Evolutionary conservation across 257 asterid genomes (phyloP).

Genomic region (Eustoma russellianum): DNA sequence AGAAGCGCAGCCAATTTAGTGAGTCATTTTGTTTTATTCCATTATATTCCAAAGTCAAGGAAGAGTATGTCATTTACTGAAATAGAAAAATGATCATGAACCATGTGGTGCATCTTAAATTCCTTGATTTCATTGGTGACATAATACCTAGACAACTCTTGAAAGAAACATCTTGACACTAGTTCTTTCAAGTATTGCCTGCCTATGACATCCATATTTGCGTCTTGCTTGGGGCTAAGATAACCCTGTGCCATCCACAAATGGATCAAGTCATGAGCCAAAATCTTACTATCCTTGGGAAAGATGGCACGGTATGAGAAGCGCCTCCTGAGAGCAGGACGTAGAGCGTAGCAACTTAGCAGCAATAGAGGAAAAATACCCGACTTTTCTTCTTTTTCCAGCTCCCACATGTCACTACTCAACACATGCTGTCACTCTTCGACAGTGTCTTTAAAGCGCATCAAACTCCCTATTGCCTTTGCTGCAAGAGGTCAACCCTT

Average conservation of each 20-base stretch:
- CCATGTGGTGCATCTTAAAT: neutral
- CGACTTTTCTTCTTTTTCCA: neutral
- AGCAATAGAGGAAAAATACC: conserved; percentile 16
- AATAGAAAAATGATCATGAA: too few species aligned
- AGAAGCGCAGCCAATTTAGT: too few species aligned
- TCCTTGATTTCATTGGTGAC: too few species aligned
- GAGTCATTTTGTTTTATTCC: too few species aligned
- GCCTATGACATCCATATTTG: conserved; percentile 13
- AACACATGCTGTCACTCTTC: conserved; percentile 18
- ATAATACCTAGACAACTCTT: conserved; percentile 1
- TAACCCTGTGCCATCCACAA: conserved; percentile 24
- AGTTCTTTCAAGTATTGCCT: conserved; percentile 15
- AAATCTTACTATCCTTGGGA: conserved; percentile 14
- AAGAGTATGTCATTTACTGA: too few species aligned
- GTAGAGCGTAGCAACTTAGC: conserved; percentile 18
- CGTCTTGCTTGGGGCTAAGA: conserved; percentile 4
- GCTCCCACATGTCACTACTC: conserved; percentile 20
- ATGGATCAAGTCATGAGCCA: conserved; percentile 11
- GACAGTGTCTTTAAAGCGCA: conserved; percentile 13
- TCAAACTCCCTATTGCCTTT: conserved; percentile 13
- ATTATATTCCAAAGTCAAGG: too few species aligned
- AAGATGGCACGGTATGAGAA: conserved; percentile 17
- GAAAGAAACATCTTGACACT: conserved; percentile 10
- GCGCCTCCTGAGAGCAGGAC: conserved; percentile 13
- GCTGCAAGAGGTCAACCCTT: conserved; percentile 23